Evolutionary conservation across 2,329 filamentous ascomycete species (phyloP).

Genomic region (Alternaria sp.): DNA sequence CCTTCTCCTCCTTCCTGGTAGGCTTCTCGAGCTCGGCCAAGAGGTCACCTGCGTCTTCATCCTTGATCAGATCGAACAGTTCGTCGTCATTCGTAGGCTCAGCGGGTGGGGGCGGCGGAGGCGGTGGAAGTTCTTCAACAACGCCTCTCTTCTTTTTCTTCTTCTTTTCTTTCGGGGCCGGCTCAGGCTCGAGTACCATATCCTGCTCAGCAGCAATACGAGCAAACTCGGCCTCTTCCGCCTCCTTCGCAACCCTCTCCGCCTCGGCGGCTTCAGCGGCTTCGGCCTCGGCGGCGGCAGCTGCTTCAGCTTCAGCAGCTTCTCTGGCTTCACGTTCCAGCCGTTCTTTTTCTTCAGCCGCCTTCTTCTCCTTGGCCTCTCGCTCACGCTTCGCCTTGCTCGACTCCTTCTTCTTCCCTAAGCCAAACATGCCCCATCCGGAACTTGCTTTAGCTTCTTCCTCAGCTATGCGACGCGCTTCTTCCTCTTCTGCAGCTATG

Average conservation of each 20-base stretch:
- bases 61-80: slow-evolving; percentile 44
- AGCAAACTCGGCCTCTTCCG: slow-evolving; percentile 42
- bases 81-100: slow-evolving; percentile 36
- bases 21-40: slow-evolving; percentile 47
- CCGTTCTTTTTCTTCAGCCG: slow-evolving; percentile 38
- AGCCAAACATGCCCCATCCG: slow-evolving; percentile 25
- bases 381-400: slow-evolving; percentile 39
- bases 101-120: slow-evolving; percentile 17
- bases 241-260: background rate
- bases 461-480: slow-evolving; percentile 24
- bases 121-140: slow-evolving; percentile 24
- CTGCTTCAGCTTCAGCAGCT: slow-evolving; percentile 33
- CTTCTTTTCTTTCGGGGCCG: slow-evolving; percentile 42
- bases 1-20: slow-evolving; percentile 36
- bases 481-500: slow-evolving; percentile 14
- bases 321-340: slow-evolving; percentile 35
- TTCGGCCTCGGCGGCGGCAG: slow-evolving; percentile 29
- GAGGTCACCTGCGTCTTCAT: slow-evolving; percentile 40
- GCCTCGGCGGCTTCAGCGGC: slow-evolving; percentile 37
- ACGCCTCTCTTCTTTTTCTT: slow-evolving; percentile 44
- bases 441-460: slow-evolving; percentile 34
- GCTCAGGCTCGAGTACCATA: slow-evolving; percentile 24
- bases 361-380: slow-evolving; percentile 35
- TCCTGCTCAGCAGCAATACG: slow-evolving; percentile 47
- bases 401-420: slow-evolving; percentile 45